phyloP scores from a whole-genome alignment of 1,284 basidiomycete species.

The Microbotryum scabiosae region DNA sequence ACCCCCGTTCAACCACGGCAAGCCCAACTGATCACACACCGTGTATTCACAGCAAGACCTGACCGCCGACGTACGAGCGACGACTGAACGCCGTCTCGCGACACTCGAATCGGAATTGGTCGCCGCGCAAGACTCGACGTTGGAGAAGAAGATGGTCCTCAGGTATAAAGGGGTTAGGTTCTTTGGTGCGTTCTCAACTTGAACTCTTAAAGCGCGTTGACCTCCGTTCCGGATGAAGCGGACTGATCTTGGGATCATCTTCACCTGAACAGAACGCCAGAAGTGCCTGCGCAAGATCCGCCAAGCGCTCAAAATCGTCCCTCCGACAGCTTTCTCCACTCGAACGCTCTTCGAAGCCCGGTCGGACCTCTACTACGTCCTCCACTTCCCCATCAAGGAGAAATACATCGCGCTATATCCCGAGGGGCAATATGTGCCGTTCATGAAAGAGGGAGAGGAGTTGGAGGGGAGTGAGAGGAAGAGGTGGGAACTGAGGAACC shows the following conservation, averaged over 20 bases:
- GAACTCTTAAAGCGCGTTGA: neutral
- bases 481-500: conserved; percentile 5
- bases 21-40: neutral
- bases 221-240: neutral
- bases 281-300: conserved; percentile 30
- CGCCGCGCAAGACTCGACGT: conserved; percentile 6
- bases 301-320: conserved; percentile 4
- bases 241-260: neutral
- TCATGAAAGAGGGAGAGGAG: neutral
- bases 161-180: conserved; percentile 30
- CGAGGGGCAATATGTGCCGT: conserved; percentile 23
- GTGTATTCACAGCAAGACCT: conserved; percentile 13
- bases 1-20: no score
- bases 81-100: conserved; percentile 19
- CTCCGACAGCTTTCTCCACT: no score
- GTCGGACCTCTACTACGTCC: conserved; percentile 27
- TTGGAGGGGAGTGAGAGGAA: neutral
- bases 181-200: conserved; percentile 19
- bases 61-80: conserved; percentile 23
- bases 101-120: conserved; percentile 17
- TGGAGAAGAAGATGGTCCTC: conserved; percentile 29
- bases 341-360: conserved; percentile 11
- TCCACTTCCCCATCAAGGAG: conserved; percentile 23
- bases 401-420: conserved; percentile 32
- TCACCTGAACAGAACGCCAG: conserved; percentile 18